These are phyloP conservation scores for Globisporangium megalacanthum DNA, from an alignment of 352 stramenopile species.

Conservation along the genomic window DNA sequence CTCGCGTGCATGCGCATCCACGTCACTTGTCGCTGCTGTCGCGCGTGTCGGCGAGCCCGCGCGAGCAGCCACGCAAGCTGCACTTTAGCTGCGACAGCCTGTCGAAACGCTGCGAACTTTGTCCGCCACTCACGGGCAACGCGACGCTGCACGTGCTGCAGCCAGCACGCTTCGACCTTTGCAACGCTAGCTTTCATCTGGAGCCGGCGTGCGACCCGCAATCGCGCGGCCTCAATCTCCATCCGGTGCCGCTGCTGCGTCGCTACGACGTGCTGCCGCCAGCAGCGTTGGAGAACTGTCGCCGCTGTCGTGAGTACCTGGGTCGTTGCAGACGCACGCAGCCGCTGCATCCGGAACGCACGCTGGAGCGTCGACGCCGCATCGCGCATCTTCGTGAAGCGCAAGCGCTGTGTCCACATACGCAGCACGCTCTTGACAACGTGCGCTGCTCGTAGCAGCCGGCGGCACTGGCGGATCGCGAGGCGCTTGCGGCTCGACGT, in stretches of 20 bases:
- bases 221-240: conserved; percentile 14
- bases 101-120: conserved; percentile 14
- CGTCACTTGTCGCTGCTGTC: conserved; percentile 1
- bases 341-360: conserved; percentile 20
- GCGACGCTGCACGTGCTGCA: conserved; percentile 25
- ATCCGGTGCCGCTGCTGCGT: conserved; percentile 10
- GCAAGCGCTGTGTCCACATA: conserved; percentile 19
- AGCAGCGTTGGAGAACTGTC: conserved; percentile 28
- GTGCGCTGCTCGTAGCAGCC: conserved; percentile 53
- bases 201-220: conserved; percentile 19
- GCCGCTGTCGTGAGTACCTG: conserved; percentile 10
- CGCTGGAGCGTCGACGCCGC: conserved; percentile 32
- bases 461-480: conserved; percentile 62
- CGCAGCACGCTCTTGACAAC: conserved; percentile 36
- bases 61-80: conserved; percentile 9
- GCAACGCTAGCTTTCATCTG: conserved; percentile 24
- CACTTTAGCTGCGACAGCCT: neutral
- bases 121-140: conserved; percentile 27
- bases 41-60: neutral
- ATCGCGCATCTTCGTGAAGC: conserved; percentile 22
- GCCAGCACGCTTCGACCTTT: conserved; percentile 39
- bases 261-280: conserved; percentile 22
- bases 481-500: conserved; percentile 69
- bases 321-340: conserved; percentile 15
- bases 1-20: conserved; percentile 11